These are phyloP conservation scores for Colletotrichum higginsianum DNA, from an alignment of 2,329 filamentous ascomycete genomes.

Conservation along the genomic window DNA sequence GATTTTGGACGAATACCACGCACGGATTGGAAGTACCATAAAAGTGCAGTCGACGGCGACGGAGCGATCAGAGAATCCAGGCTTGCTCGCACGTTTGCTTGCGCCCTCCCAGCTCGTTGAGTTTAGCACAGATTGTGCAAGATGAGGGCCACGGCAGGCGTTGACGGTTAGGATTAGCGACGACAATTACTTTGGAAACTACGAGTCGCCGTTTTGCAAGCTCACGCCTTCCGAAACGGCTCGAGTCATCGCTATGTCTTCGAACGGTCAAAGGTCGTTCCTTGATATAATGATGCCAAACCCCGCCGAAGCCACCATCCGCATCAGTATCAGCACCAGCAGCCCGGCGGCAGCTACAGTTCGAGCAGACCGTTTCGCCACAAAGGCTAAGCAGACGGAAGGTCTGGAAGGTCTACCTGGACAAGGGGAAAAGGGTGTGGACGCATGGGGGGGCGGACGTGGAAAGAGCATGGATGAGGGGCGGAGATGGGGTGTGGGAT, in stretches of 20 bases:
- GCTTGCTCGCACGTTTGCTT: background rate
- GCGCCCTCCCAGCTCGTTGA: background rate
- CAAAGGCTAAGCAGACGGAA: conserved; percentile 36
- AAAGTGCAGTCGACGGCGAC: conserved; percentile 16
- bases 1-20: background rate
- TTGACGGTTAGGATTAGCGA: conserved; percentile 33
- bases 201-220: conserved; percentile 27
- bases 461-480: conserved; percentile 18
- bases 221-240: conserved; percentile 36
- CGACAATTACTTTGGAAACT: conserved; percentile 30
- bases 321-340: background rate
- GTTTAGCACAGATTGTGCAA: conserved; percentile 21
- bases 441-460: conserved; percentile 23
- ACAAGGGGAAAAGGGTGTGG: conserved; percentile 11
- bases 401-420: conserved; percentile 24
- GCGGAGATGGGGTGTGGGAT: conserved; percentile 1
- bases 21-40: background rate
- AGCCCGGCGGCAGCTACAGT: conserved; percentile 16
- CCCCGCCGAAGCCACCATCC: background rate
- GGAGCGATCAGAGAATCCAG: conserved; percentile 16
- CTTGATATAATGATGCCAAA: conserved; percentile 29
- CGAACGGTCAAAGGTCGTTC: conserved; percentile 31
- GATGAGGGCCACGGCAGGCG: conserved; percentile 13
- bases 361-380: conserved; percentile 35
- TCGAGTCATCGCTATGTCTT: conserved; percentile 37